Evolutionary conservation across 495 filamentous ascomycete genomes (phyloP), one percentile per base, ranked within the genome.

Genomic region (Margaritispora aquatica): DNA sequence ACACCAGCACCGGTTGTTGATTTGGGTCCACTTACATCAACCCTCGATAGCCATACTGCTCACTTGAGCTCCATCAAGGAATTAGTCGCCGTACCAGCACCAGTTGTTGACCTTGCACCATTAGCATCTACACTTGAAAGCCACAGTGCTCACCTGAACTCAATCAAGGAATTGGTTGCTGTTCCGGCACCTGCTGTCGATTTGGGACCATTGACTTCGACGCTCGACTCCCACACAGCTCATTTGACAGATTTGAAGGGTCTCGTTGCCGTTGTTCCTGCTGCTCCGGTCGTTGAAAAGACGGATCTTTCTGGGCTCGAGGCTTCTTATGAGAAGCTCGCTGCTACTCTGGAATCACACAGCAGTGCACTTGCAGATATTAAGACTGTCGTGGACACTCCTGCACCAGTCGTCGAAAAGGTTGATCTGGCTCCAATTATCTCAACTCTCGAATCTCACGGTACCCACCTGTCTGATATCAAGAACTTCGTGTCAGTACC

Each of bases 241-340:
- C 52, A 54, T 38, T 22, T 49, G 2, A 36, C 27, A 19, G 55
- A 57, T 2, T 24, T 57, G 20, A 57, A 48, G 11, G 41, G 38
- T 1, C 24, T 48, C 24, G 55, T 50, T 15, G 46, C 55, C 11
- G 47, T 22, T 26, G 29, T 22, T 15, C 29, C 38, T n/a, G 13
- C 38, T 19, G 23, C 55, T 13, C 55, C 55, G 20, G 55, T 54
- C 29, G 29, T 46, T 10, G 61, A 63, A 23, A 56, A 59, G 31
- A 57, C 57, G n/a, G 61, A 63, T 51, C 27, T 63, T 7, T 36
- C 57, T 26, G 47, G 56, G 15, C 38, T 64, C 19, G 57, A 60
- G 29, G 49, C 58, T 22, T 57, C 53, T n/a, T 54, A 61, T n/a
- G 29, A 60, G 31, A 55, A 31, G 20, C 19, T 64, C 21, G 26